Percentiles rank a stretch among this genome's conserved stretches.
Evolutionary conservation across 495 filamentous ascomycete genomes (phyloP).

Genomic region (Penicillium tannophilum): DNA sequence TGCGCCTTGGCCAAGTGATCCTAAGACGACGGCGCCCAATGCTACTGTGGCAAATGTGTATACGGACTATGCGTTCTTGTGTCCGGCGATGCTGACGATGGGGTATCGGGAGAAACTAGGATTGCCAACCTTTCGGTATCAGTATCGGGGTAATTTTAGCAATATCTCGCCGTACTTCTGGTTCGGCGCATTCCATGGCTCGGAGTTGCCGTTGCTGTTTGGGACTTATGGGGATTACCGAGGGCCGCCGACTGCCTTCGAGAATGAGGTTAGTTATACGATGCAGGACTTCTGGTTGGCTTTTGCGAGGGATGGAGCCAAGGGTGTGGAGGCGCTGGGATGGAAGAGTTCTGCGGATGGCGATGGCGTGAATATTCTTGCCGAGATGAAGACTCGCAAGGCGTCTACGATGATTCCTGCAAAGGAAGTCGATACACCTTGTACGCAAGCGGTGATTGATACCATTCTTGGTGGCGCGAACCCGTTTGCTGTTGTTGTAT

Average conservation of each 20-base stretch:
- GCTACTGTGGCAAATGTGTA: neutral
- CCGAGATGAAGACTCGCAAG: neutral
- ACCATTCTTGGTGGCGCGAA: neutral
- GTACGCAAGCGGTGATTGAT: neutral
- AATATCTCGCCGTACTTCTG: slow-evolving; percentile 3
- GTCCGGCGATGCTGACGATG: neutral
- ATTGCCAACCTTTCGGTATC: neutral
- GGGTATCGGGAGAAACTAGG: neutral
- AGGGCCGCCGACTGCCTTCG: neutral
- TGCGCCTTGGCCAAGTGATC: neutral
- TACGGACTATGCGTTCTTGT: neutral
- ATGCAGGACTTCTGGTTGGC: slow-evolving; percentile 9
- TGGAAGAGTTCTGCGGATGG: neutral
- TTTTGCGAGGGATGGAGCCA: slow-evolving; percentile 2
- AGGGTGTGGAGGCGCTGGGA: neutral
- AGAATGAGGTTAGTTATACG: slow-evolving; percentile 1
- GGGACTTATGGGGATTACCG: slow-evolving; percentile 1
- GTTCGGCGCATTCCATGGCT: neutral
- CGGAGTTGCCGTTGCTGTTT: neutral
- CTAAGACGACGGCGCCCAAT: neutral
- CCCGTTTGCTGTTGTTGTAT: neutral
- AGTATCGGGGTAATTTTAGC: slow-evolving; percentile 1
- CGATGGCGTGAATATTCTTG: neutral
- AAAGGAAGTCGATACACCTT: neutral
- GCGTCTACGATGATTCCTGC: neutral